phyloP scores from a whole-genome alignment of 2,329 filamentous ascomycete species.

The Hypoxylon sp. region DNA sequence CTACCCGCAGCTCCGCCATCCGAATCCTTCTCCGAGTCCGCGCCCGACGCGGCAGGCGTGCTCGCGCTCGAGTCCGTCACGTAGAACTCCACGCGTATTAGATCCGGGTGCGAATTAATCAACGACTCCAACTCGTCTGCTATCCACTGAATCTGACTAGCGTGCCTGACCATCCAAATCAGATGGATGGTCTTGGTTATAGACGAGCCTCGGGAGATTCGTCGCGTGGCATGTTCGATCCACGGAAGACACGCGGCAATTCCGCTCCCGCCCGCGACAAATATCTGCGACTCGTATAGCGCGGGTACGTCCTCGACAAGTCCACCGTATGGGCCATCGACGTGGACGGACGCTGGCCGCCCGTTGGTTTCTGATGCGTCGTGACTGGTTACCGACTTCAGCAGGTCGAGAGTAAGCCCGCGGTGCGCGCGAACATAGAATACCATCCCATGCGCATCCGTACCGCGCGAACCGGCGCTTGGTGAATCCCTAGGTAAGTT shows the following conservation, averaged over 20 bases:
- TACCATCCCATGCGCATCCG: slow-evolving; percentile 33
- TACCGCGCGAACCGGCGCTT: background rate
- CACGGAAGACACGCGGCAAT: slow-evolving; percentile 35
- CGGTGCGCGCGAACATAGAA: slow-evolving; percentile 38
- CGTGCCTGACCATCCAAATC: slow-evolving; percentile 37
- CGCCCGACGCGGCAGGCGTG: slow-evolving; percentile 8
- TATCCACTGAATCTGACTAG: slow-evolving; percentile 35
- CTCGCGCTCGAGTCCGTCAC: slow-evolving; percentile 28
- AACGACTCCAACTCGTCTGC: slow-evolving; percentile 26
- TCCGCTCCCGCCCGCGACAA: slow-evolving; percentile 36
- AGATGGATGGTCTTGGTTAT: slow-evolving; percentile 31
- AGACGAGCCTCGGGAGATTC: slow-evolving; percentile 24
- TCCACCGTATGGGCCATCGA: slow-evolving; percentile 36
- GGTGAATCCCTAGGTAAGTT: slow-evolving; percentile 19
- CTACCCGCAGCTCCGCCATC: slow-evolving; percentile 5
- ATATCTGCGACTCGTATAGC: slow-evolving; percentile 31
- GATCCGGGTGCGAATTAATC: slow-evolving; percentile 24
- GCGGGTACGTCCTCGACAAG: slow-evolving; percentile 35
- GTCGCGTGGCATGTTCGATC: slow-evolving; percentile 30
- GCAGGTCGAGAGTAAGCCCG: slow-evolving; percentile 34
- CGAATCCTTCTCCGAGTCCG: slow-evolving; percentile 28
- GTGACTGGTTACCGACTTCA: slow-evolving; percentile 31
- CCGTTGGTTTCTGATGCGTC: slow-evolving; percentile 20
- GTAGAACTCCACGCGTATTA: slow-evolving; percentile 35
- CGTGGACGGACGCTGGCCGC: slow-evolving; percentile 22